Evolutionary conservation across 257 asterid species (phyloP).

Genomic region (Perilla frutescens): DNA sequence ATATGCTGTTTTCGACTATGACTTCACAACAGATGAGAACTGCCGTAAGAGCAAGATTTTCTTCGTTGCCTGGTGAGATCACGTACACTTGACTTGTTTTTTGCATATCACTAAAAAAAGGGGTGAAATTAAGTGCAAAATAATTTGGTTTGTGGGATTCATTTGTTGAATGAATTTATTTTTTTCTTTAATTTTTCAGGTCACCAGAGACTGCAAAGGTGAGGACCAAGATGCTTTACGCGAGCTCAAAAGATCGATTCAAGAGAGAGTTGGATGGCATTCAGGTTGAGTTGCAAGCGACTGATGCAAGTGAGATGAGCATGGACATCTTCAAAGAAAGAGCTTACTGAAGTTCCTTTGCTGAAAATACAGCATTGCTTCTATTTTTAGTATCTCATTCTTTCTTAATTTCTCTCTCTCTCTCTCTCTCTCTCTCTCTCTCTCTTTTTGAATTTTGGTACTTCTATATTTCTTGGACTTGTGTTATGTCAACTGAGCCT

Average conservation of each 20-base stretch:
- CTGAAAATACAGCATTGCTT: slow-evolving; percentile 2
- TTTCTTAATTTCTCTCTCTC: background rate
- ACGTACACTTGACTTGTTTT: background rate
- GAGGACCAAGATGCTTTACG: slow-evolving; percentile 57
- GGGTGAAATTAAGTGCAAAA: too few relatives aligned
- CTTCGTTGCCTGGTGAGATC: slow-evolving; percentile 54
- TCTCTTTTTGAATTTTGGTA: background rate
- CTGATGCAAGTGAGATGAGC: slow-evolving; percentile 62
- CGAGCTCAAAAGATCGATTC: slow-evolving; percentile 58
- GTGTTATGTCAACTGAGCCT: slow-evolving; percentile 30
- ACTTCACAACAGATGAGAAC: slow-evolving; percentile 54
- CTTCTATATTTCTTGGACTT: slow-evolving; percentile 15
- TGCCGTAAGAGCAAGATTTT: slow-evolving; percentile 61
- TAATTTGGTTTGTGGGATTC: too few relatives aligned
- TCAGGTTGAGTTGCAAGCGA: slow-evolving; percentile 56
- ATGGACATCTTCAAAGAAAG: slow-evolving; percentile 55
- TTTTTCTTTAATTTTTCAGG: slow-evolving; percentile 31
- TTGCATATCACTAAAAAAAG: too few relatives aligned
- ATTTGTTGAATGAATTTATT: too few relatives aligned
- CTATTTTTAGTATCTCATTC: background rate
- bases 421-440: background rate
- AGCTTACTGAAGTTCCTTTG: slow-evolving; percentile 36
- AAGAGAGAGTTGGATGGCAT: slow-evolving; percentile 58
- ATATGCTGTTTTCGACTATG: slow-evolving; percentile 55
- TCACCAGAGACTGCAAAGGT: slow-evolving; percentile 53